phyloP scores from a whole-genome alignment of 352 stramenopile species.

The Paralagenidium karlingii region DNA sequence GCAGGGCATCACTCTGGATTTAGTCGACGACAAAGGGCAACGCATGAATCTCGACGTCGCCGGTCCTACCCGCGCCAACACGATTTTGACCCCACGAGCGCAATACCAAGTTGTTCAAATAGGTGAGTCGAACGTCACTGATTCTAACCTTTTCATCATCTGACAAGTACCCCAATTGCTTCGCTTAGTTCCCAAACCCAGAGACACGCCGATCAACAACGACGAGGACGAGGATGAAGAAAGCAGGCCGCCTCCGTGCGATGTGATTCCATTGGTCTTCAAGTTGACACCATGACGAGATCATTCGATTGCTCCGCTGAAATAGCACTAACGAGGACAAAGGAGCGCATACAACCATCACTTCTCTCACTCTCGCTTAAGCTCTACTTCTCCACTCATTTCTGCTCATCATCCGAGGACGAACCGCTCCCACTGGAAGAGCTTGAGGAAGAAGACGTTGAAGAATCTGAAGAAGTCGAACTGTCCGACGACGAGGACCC shows the following conservation, averaged over 20 bases:
- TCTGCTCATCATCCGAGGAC: no score
- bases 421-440: no score
- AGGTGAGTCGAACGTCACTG: conserved; percentile 27
- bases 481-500: no score
- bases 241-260: no score
- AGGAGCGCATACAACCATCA: no score
- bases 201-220: background rate
- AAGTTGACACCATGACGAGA: conserved; percentile 1
- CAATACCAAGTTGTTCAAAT: conserved; percentile 38
- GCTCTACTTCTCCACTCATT: no score
- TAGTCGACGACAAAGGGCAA: conserved; percentile 24
- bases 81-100: conserved; percentile 22
- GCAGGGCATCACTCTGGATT: conserved; percentile 26
- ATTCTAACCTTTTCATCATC: background rate
- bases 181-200: background rate
- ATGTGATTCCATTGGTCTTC: conserved; percentile 2
- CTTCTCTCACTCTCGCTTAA: no score
- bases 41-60: conserved; percentile 36
- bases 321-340: no score
- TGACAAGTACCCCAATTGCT: background rate
- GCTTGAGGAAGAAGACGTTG: no score
- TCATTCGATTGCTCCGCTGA: no score
- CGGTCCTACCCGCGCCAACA: conserved; percentile 17
- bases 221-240: no score
- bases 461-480: no score